Percentiles rank a stretch among this genome's conserved stretches.
Evolutionary conservation across 768 basidiomycete species (phyloP).

Genomic region (Panellus pusillus): DNA sequence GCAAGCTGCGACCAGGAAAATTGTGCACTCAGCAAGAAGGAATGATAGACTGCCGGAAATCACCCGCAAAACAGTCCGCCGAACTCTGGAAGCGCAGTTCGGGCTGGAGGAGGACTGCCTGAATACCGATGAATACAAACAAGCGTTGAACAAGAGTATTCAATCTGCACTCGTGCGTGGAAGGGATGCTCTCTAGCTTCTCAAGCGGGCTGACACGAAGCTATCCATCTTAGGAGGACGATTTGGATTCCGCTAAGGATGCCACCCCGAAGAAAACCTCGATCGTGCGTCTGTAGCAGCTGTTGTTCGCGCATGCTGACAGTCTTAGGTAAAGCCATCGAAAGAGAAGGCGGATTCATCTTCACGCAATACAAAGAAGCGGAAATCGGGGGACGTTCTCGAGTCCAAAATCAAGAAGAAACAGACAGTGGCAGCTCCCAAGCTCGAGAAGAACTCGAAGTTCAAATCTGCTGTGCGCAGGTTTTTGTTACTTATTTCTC

Average conservation of each 20-base stretch:
- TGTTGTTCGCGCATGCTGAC: neutral
- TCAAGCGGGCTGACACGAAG: too few species aligned
- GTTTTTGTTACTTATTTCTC: neutral
- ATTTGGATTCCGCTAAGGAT: neutral
- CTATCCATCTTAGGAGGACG: too few species aligned
- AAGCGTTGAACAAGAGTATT: slow-evolving; percentile 41
- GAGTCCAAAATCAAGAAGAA: slow-evolving; percentile 17
- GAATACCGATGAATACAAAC: slow-evolving; percentile 44
- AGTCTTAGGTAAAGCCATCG: neutral
- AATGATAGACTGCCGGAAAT: slow-evolving; percentile 19
- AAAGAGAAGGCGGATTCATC: neutral
- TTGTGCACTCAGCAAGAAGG: slow-evolving; percentile 5
- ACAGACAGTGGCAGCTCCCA: slow-evolving; percentile 1
- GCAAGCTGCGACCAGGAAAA: neutral
- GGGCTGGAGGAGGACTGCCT: slow-evolving; percentile 45
- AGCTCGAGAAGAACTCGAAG: slow-evolving; percentile 18
- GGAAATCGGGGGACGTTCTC: slow-evolving; percentile 11
- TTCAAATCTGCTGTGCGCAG: slow-evolving; percentile 41
- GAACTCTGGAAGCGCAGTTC: slow-evolving; percentile 47
- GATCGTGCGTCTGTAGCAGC: too few species aligned
- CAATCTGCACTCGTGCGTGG: neutral
- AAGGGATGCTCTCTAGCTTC: neutral
- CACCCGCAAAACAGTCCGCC: slow-evolving; percentile 53
- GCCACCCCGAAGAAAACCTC: too few species aligned
- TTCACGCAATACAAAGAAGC: slow-evolving; percentile 2